Evolutionary conservation across 176 grass and related monocot genomes (phyloP), one percentile per base, ranked within the genome.

Genomic region (Musa schizocarpa): DNA sequence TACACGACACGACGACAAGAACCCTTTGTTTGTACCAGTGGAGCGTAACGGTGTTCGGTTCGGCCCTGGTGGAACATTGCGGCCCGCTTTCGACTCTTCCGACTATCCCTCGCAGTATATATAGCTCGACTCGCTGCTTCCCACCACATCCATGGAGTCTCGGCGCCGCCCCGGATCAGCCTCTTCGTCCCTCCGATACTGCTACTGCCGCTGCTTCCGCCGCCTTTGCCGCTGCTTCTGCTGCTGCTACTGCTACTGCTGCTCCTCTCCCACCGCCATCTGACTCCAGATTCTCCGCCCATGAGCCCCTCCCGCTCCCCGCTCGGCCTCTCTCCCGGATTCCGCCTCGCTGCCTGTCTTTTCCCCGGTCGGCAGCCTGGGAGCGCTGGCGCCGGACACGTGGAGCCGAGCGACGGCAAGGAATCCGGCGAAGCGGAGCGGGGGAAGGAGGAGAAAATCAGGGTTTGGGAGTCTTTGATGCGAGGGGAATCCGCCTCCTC

Each of bases 401-500:
- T 43, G 4, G 34, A 43, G 34, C 34, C 34, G 34, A 6, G 34
- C 34, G 34, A 43, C 34, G 34, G 34, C 34, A 6, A 43, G 34
- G 4, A 43, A 43, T 43, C 4, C 34, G 34, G 34, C 34, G 57
- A 43, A 43, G 34, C 34, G 4, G 4, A 43, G 34, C 34, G 34
- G 34, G 4, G 34, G 34, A 3, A 21, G 13, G 57, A 0, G 20
- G 57, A 21, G 17, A 80, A 68, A 11, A 73, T 86, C 69, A 86
- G 81, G 34, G 86, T 96, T 76, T 83, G 89, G 13, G 89, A 89
- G 1, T 87, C 92, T 80, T 24, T 82, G 20, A 77, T 96, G 72
- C 87, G 86, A 26, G 59, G 62, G 0, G 89, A 85, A 5, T 89
- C 92, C 27, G 0, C 34, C 34, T 82, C 92, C 34, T 34, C 34